Base-by-base conservation (phyloP, 192 early-diverging fungal genomes). In the Coemansia sp. region DNA sequence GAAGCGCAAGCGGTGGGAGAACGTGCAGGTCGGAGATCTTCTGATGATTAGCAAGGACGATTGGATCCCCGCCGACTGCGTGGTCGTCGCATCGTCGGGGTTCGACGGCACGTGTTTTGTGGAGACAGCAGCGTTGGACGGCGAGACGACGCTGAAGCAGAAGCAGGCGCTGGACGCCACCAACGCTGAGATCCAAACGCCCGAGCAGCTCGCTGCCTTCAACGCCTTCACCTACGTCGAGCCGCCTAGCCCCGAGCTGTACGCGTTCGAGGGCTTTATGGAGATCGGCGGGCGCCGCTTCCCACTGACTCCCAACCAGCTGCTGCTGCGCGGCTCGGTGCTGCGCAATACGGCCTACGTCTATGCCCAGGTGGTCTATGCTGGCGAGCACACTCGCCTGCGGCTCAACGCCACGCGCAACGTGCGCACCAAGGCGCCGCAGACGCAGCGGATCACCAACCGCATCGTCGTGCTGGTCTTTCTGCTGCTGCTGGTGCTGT, bases 101-200 rank as follows among this genome's bases (percentile, higher is more conserved):
- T 86, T 86, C 38, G 88, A 95, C 57, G 93, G 91, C 33, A 85
- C 86, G 32, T 94, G 92, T 63, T 95, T 88, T 86, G 89, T 96
- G 37, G 93, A 96, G 73, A 96, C 94, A 0, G 89, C 93, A 0
- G 88, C 91, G 14, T 81, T 96, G 61, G 94, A 96, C 72, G 94
- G 94, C 40, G 94, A 96, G 67, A 93, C 93, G 16, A 95, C 93
- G 84, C 82, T 96, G 38, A 96, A 95, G 84, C 91, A 93, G 72
- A 80, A 88, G 64, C 90, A 93, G 68, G 89, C 90, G 13, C 75
- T 92, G 57, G 86, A 84, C 43, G 82, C 67, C 11, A 92, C 87
- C 23, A 87, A 87, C 70, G 30, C 57, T 16, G 83, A 62, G 28
- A 76, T 85, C 43, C 79, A 77, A 66, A 79, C 84, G 4, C 70